Percentiles rank a stretch among this genome's conserved stretches.
phyloP scores from a whole-genome alignment of 2,329 filamentous ascomycete genomes.

The Alternaria atra region DNA sequence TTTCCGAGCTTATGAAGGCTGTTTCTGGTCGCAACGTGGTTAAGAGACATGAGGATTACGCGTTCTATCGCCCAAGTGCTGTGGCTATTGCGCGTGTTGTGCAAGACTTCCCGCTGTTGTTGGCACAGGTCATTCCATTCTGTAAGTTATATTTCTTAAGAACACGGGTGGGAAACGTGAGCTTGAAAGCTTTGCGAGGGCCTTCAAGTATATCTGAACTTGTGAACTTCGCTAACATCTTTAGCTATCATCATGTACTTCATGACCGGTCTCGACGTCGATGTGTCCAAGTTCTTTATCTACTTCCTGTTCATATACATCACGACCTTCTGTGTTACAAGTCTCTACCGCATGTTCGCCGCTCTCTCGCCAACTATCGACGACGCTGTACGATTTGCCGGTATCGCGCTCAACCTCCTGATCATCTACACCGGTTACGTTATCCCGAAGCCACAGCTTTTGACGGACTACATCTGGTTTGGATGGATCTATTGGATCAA shows the following conservation, averaged over 20 bases:
- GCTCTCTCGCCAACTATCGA: slow-evolving; percentile 71
- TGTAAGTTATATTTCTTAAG: slow-evolving; percentile 20
- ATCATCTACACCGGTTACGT: slow-evolving; percentile 73
- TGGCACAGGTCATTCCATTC: slow-evolving; percentile 68
- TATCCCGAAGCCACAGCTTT: slow-evolving; percentile 70
- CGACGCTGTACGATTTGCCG: slow-evolving; percentile 71
- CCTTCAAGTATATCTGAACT: background rate
- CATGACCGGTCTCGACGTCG: slow-evolving; percentile 66
- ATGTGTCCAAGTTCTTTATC: slow-evolving; percentile 71
- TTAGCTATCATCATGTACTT: slow-evolving; percentile 69
- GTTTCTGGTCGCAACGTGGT: slow-evolving; percentile 76
- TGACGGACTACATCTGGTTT: slow-evolving; percentile 70
- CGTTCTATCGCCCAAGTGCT: slow-evolving; percentile 74
- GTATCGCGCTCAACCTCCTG: slow-evolving; percentile 69
- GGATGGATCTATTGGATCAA: slow-evolving; percentile 60
- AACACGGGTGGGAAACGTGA: background rate
- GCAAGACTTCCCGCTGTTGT: slow-evolving; percentile 69
- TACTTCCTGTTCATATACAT: slow-evolving; percentile 71
- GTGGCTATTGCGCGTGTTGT: slow-evolving; percentile 69
- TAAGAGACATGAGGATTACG: slow-evolving; percentile 72
- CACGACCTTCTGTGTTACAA: slow-evolving; percentile 69
- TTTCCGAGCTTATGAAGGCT: slow-evolving; percentile 81
- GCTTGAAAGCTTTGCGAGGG: background rate
- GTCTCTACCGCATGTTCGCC: slow-evolving; percentile 73
- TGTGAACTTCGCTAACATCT: slow-evolving; percentile 14